phyloP scores from a whole-genome alignment of 768 basidiomycete genomes.

The Trametes cingulata region DNA sequence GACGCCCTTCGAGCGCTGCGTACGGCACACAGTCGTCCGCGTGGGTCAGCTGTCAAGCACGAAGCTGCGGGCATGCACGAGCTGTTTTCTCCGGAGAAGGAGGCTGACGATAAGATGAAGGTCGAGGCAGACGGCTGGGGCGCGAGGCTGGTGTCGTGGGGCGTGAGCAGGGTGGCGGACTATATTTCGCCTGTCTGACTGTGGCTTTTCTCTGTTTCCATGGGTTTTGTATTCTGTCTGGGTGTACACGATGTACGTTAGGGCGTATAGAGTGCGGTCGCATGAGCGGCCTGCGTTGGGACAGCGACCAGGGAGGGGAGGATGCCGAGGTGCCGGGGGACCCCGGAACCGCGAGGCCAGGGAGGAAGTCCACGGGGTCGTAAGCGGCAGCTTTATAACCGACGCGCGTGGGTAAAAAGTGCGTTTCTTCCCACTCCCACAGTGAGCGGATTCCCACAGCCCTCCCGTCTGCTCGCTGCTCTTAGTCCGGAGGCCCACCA shows the following conservation, averaged over 20 bases:
- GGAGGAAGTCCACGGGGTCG: slow-evolving; percentile 26
- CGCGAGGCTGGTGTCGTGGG: slow-evolving; percentile 22
- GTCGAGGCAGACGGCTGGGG: slow-evolving; percentile 19
- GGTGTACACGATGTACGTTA: slow-evolving; percentile 5
- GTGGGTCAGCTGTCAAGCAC: slow-evolving; percentile 20
- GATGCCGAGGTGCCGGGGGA: slow-evolving; percentile 27
- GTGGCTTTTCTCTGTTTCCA: neutral
- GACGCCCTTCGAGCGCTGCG: slow-evolving; percentile 35
- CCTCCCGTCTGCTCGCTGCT: slow-evolving; percentile 19
- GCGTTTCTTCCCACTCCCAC: slow-evolving; percentile 48
- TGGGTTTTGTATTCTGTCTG: neutral
- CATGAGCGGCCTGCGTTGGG: neutral
- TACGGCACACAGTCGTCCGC: slow-evolving; percentile 33
- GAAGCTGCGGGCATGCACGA: slow-evolving; percentile 15
- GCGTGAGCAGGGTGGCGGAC: slow-evolving; percentile 27
- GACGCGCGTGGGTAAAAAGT: slow-evolving; percentile 33
- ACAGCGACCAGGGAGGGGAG: neutral
- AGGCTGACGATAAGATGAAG: slow-evolving; percentile 21
- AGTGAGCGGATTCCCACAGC: slow-evolving; percentile 48
- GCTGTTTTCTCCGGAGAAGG: slow-evolving; percentile 22
- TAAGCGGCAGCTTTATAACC: slow-evolving; percentile 33
- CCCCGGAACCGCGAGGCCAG: slow-evolving; percentile 27
- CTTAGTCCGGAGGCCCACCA: slow-evolving; percentile 21
- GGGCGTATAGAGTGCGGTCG: slow-evolving; percentile 1
- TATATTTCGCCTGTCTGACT: slow-evolving; percentile 18